Evolutionary conservation across 2,329 filamentous ascomycete genomes (phyloP), one percentile per base, ranked within the genome.

Genomic region (Fusarium sp.): DNA sequence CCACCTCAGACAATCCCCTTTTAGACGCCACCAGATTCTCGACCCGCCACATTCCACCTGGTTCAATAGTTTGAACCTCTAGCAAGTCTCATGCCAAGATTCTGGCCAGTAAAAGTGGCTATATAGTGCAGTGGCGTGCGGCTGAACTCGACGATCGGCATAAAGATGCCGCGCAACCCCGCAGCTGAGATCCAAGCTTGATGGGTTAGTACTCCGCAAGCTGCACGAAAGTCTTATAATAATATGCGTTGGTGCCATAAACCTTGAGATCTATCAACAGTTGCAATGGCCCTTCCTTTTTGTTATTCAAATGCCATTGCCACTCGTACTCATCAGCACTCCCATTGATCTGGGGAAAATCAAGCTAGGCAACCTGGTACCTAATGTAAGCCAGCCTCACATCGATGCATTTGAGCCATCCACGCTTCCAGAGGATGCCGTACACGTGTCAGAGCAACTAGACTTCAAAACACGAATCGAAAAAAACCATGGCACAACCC

Each of bases 341-440:
- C 47, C 47, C 3, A 6, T 33, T 24, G 47, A 49, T 13, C 1
- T 49, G 15, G 47, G 47, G 0, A 49, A 49, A 4, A 13, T 49
- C 18, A 49, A 33, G 47, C 28, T 49, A 4, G 28, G 47, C 7
- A 49, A 49, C 15, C 11, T 49, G 9, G 47, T 49, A 3, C 47
- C 47, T 0, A 49, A 33, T 11, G 4, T 49, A 0, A 2, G 47
- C 2, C 47, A 49, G 3, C 47, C 47, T 24, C 47, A 49, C 5
- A 49, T 49, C 47, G 47, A 49, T 15, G 28, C 47, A 3, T 49
- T 49, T 8, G 47, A 33, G 3, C 47, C 47, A 4, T 1, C 3
- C 2, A 3, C 9, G 0, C 28, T 49, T 0, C 1, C 47, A 49
- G 47, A 49, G 2, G 47, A 33, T n/a, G 28, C 10, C 0, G 6